Percentiles rank a stretch among this genome's conserved stretches.
Evolutionary conservation across 108 stramenopile genomes (phyloP).

Genomic region (Nitzschia inconspicua): DNA sequence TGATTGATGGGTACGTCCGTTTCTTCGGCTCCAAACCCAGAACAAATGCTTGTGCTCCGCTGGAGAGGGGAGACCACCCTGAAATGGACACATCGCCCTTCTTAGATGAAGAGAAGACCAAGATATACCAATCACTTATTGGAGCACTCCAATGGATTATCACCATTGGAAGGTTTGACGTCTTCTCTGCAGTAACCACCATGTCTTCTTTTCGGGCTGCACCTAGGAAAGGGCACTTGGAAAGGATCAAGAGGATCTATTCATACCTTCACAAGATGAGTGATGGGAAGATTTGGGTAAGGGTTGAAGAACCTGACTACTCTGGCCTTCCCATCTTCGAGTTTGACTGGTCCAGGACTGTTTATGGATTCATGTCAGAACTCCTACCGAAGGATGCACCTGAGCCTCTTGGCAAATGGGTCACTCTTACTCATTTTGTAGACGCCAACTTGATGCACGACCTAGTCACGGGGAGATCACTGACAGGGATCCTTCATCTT

Average conservation of each 20-base stretch:
- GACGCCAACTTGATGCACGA: slow-evolving; percentile 22
- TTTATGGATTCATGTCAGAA: slow-evolving; percentile 6
- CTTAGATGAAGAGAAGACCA: background rate
- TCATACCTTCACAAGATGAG: no score
- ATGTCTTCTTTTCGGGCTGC: slow-evolving; percentile 27
- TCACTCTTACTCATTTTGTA: slow-evolving; percentile 11
- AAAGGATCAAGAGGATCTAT: no score
- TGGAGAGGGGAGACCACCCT: slow-evolving; percentile 15
- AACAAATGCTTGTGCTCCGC: background rate
- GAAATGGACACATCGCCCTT: slow-evolving; percentile 2
- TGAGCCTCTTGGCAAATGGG: slow-evolving; percentile 19
- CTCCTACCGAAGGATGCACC: slow-evolving; percentile 11
- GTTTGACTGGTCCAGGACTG: slow-evolving; percentile 1
- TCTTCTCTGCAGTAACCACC: slow-evolving; percentile 18
- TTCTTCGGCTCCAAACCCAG: slow-evolving; percentile 28
- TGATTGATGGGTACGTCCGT: slow-evolving; percentile 13
- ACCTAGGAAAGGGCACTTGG: no score
- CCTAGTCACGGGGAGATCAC: slow-evolving; percentile 14
- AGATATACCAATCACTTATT: slow-evolving; percentile 14
- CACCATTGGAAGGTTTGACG: slow-evolving; percentile 35
- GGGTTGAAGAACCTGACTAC: no score
- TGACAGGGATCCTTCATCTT: slow-evolving; percentile 25
- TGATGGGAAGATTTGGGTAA: no score
- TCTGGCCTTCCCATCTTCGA: no score
- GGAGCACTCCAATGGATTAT: slow-evolving; percentile 22